These are phyloP conservation scores for Metschnikowia corniflorae DNA, from an alignment of 805 yeast species.

Conservation along the genomic window DNA sequence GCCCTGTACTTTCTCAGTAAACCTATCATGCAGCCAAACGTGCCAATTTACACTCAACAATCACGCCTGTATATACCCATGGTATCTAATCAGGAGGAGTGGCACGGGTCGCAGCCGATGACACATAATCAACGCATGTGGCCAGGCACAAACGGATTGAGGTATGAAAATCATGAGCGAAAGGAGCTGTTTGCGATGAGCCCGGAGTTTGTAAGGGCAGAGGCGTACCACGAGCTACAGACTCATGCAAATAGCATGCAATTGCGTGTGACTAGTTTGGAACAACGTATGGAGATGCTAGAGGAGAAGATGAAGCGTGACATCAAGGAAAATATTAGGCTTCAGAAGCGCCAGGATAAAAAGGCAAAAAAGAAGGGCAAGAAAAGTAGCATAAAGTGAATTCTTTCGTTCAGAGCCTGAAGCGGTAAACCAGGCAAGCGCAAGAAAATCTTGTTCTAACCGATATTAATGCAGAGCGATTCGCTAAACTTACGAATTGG, in stretches of 20 bases:
- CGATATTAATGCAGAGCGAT: too few species aligned
- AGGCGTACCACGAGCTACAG: constrained; percentile 30
- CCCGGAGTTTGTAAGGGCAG: constrained; percentile 5
- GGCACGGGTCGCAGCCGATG: constrained; percentile 2
- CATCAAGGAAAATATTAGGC: constrained; percentile 2
- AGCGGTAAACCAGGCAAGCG: too few species aligned
- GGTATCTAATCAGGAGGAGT: constrained; percentile 4
- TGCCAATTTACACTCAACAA: too few species aligned
- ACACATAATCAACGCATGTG: background rate
- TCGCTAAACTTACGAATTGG: too few species aligned
- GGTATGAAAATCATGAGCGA: background rate
- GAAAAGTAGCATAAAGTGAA: constrained; percentile 2
- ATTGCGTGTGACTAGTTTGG: constrained; percentile 17
- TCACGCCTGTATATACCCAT: too few species aligned
- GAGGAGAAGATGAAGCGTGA: constrained; percentile 10
- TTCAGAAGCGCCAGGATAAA: constrained; percentile 9
- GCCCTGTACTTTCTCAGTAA: too few species aligned
- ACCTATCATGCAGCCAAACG: too few species aligned
- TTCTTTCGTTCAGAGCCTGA: background rate
- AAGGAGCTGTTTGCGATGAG: background rate
- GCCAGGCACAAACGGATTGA: constrained; percentile 1
- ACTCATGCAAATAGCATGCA: constrained; percentile 30
- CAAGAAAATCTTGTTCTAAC: too few species aligned
- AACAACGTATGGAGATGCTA: constrained; percentile 9
- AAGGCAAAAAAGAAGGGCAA: constrained; percentile 7